Evolutionary conservation across 1,284 basidiomycete species (phyloP), one percentile per base, ranked within the genome.

Genomic region (Marasmius sp.): DNA sequence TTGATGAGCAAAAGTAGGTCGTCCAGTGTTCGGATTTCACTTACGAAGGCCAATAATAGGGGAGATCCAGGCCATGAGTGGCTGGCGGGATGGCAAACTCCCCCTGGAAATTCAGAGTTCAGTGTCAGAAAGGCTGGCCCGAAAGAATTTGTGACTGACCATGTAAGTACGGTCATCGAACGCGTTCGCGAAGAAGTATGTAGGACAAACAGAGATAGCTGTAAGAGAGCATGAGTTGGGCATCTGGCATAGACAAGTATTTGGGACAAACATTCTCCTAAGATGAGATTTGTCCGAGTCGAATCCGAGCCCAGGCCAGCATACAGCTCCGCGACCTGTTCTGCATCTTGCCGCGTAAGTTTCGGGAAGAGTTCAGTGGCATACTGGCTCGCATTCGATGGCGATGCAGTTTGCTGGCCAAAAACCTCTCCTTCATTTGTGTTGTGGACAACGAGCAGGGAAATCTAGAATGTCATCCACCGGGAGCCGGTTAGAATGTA

Each of bases 191-290:
- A 67, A 27, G 53, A 48, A 64, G 61, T 68, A 71, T 7, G 67
- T 65, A 11, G 71, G 71, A 50, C 68, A 73, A 36, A 69, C 54
- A 49, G 68, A 69, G 34, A 70, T 67, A 0, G 66, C 69, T 70
- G 2, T 27, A 18, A n/a, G 38, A 20, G 14, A 39, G 36, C 27
- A 8, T 34, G 10, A 75, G 18, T 56, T 33, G 10, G 27, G 6
- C 12, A 47, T 11, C 27, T 27, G 2, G 37, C 27, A 5, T 27
- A n/a, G 49, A 7, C 10, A 52, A 45, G 36, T 18, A 12, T 1
- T 18, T 14, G 37, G 6, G n/a, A 50, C 70, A 22, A 51, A 75
- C 76, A 63, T 66, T 77, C 75, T 14, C 71, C 68, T 66, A 75
- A 72, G 6, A 74, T 69, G 6, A 55, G 33, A 27, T 55, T 63